Conservation (phyloP, 2,329 filamentous ascomycete genomes). For the Zelopaecilomyces penicillatus region DNA sequence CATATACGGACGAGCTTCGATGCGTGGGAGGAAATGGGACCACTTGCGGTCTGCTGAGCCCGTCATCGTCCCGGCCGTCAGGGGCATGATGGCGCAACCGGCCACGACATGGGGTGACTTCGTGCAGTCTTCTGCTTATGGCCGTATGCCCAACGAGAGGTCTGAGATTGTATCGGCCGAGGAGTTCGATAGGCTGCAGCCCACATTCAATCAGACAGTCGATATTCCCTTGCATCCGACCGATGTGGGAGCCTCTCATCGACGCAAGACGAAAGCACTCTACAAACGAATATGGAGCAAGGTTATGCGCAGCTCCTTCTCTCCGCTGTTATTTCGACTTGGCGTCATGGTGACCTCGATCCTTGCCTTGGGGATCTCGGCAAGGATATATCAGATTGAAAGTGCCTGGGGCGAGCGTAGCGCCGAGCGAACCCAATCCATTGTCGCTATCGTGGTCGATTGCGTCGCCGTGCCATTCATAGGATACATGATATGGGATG, state of each 20-base stretch:
- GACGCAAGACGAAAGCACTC: slow-evolving; percentile 23
- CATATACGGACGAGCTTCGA: slow-evolving; percentile 37
- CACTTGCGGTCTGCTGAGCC: slow-evolving; percentile 51
- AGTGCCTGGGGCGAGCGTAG: slow-evolving; percentile 30
- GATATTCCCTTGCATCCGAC: slow-evolving; percentile 23
- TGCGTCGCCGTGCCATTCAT: slow-evolving; percentile 83
- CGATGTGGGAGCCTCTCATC: slow-evolving; percentile 20
- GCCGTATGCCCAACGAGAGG: slow-evolving; percentile 37
- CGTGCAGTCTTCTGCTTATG: slow-evolving; percentile 45
- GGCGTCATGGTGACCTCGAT: slow-evolving; percentile 77
- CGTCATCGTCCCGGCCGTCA: slow-evolving; percentile 46
- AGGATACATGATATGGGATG: slow-evolving; percentile 89
- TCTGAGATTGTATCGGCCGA: slow-evolving; percentile 40
- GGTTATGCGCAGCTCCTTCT: slow-evolving; percentile 72
- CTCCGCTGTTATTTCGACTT: slow-evolving; percentile 75
- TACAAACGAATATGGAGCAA: slow-evolving; percentile 56
- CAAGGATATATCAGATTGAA: slow-evolving; percentile 60
- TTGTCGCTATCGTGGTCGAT: slow-evolving; percentile 86
- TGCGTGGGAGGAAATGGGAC: slow-evolving; percentile 48
- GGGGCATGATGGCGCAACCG: slow-evolving; percentile 31
- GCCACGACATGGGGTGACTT: slow-evolving; percentile 44
- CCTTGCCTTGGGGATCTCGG: slow-evolving; percentile 70
- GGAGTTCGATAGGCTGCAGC: slow-evolving; percentile 37
- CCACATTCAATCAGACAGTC: slow-evolving; percentile 34
- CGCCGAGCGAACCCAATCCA: slow-evolving; percentile 63